Conservation (phyloP, 192 early-diverging fungal genomes). For the Paraglomus brasilianum region DNA sequence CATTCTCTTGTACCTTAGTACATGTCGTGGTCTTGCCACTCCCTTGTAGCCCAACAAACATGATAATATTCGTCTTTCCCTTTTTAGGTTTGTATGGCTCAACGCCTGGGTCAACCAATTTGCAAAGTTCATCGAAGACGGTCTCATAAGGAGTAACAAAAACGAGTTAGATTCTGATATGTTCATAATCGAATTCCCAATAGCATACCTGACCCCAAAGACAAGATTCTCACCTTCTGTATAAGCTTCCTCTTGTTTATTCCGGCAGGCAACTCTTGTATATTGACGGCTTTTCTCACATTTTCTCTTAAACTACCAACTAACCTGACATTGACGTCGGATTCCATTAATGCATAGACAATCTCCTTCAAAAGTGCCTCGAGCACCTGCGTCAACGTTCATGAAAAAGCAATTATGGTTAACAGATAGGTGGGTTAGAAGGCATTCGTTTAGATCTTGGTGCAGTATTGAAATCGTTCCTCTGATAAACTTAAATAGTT, state of each 20-base stretch:
- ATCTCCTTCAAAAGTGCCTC: conserved; percentile 85
- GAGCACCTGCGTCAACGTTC: conserved; percentile 48
- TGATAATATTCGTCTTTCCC: conserved; percentile 81
- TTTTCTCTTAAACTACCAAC: conserved; percentile 83
- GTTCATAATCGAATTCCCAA: too few species aligned
- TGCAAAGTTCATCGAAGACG: conserved; percentile 86
- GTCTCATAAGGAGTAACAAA: conserved; percentile 42
- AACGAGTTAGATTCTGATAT: neutral
- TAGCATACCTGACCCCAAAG: neutral
- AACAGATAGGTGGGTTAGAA: neutral
- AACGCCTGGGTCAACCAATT: conserved; percentile 83
- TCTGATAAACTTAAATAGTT: neutral
- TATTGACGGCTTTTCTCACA: conserved; percentile 76
- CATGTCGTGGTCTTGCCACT: conserved; percentile 96
- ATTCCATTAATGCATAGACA: conserved; percentile 80
- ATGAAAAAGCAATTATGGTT: neutral
- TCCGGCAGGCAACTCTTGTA: conserved; percentile 80
- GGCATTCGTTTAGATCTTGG: neutral
- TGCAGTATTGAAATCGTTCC: neutral
- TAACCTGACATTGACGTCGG: conserved; percentile 89
- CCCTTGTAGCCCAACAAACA: conserved; percentile 98
- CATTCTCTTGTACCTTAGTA: conserved; percentile 62
- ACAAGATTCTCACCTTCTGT: conserved; percentile 55
- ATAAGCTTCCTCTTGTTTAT: conserved; percentile 85
- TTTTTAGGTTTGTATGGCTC: conserved; percentile 87